Conservation (phyloP, 495 filamentous ascomycete genomes). For the Podospora appendiculata region DNA sequence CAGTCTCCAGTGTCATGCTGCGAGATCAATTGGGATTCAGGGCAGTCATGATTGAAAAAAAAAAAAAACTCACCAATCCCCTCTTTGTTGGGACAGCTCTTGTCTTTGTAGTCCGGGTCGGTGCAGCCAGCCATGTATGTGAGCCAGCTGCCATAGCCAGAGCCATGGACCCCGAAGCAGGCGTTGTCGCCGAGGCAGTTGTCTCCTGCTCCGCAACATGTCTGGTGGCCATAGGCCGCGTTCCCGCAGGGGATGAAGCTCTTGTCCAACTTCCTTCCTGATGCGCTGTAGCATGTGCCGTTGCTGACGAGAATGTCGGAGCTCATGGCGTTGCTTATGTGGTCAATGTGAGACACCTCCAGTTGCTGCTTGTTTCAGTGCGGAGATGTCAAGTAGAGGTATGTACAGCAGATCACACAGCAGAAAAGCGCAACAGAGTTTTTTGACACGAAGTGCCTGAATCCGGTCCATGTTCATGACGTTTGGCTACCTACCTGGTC, state of each 20-base stretch:
- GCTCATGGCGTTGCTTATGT: neutral
- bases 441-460: neutral
- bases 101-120: constrained; percentile 16
- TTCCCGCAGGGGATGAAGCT: constrained; percentile 23
- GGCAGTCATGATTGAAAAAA: neutral
- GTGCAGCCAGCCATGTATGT: constrained; percentile 21
- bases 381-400: neutral
- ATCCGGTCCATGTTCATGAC: neutral
- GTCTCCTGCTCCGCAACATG: constrained; percentile 19
- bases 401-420: neutral
- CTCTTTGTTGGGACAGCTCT: constrained; percentile 15
- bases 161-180: constrained; percentile 15
- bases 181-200: constrained; percentile 16
- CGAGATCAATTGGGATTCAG: too few relatives aligned
- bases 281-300: constrained; percentile 18
- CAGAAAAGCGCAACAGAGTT: neutral
- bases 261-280: constrained; percentile 13
- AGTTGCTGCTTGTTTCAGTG: neutral
- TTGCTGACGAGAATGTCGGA: constrained; percentile 17
- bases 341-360: neutral
- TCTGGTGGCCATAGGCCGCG: constrained; percentile 12
- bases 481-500: too few relatives aligned
- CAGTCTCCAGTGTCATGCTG: neutral
- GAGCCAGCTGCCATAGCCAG: constrained; percentile 14
- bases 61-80: constrained; percentile 5